phyloP scores from a whole-genome alignment of 1,139 yeast genomes.

The Chernovozyma sophiae-reginae region DNA sequence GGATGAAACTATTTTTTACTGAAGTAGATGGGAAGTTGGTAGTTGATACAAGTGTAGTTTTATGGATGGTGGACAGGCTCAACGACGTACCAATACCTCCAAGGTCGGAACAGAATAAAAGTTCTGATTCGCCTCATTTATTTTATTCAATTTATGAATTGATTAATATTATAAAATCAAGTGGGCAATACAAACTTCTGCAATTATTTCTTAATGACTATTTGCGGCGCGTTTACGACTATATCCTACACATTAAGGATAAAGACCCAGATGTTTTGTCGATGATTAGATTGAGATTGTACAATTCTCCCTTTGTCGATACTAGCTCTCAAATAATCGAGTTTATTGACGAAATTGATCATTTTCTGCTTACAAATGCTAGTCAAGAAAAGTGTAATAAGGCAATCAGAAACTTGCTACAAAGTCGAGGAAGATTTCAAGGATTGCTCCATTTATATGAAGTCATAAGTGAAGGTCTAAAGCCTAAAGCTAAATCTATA shows the following conservation, averaged over 20 bases:
- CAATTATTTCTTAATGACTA: not conserved
- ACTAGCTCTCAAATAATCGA: conserved; percentile 2
- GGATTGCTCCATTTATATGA: conserved; percentile 10
- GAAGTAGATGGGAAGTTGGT: conserved; percentile 10
- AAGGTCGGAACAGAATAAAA: not conserved
- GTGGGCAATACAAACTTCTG: not conserved
- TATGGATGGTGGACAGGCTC: conserved; percentile 8
- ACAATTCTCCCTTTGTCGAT: not conserved
- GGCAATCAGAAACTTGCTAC: conserved; percentile 3
- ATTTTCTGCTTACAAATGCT: not conserved
- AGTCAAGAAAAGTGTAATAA: conserved; percentile 2
- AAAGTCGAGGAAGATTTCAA: conserved; percentile 4
- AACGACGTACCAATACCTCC: no score
- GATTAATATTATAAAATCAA: not conserved
- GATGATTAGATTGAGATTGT: not conserved
- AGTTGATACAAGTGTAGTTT: conserved; percentile 15
- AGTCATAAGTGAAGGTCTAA: conserved; percentile 1
- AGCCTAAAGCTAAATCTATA: conserved; percentile 5
- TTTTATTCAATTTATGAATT: not conserved
- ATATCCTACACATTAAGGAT: not conserved
- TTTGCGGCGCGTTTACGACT: not conserved
- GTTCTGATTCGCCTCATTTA: not conserved
- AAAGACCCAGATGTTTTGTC: not conserved
- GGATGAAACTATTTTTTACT: not conserved
- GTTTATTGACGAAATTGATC: conserved; percentile 5